Percentiles rank a stretch among this genome's conserved stretches.
These are phyloP conservation scores for Phytophthora chlamydospora DNA, from an alignment of 352 stramenopile genomes.

Conservation along the genomic window DNA sequence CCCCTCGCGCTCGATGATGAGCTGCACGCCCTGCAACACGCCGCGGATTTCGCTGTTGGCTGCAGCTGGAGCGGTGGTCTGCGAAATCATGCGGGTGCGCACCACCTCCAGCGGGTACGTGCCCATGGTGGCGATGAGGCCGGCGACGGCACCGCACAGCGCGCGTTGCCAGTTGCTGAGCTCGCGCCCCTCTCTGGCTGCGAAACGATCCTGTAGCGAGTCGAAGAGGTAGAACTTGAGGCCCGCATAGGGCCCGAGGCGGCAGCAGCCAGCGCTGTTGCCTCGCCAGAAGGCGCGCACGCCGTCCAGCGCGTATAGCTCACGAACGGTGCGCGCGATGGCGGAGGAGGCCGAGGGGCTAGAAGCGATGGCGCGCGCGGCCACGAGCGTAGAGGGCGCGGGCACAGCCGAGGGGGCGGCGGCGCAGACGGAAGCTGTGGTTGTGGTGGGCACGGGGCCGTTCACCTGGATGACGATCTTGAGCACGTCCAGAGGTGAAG, in stretches of 20 bases:
- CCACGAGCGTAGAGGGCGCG: conserved; percentile 28
- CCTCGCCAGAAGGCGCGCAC: conserved; percentile 81
- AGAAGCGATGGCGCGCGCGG: conserved; percentile 34
- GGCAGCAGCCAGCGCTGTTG: conserved; percentile 79
- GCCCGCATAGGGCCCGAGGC: conserved; percentile 74
- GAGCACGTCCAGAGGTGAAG: conserved; percentile 81
- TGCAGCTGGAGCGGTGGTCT: conserved; percentile 41
- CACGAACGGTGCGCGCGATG: conserved; percentile 49
- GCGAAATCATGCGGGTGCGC: conserved; percentile 80
- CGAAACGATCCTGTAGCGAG: conserved; percentile 60
- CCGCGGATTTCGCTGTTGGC: conserved; percentile 55
- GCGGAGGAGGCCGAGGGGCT: conserved; percentile 42
- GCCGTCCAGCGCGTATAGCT: conserved; percentile 73
- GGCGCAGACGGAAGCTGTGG: background rate
- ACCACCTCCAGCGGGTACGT: conserved; percentile 87
- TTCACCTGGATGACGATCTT: conserved; percentile 89
- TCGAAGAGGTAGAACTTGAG: conserved; percentile 88
- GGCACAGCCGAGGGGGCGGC: conserved; percentile 6
- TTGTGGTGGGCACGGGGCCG: conserved; percentile 30
- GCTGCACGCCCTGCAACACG: conserved; percentile 59
- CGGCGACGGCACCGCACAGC: conserved; percentile 61
- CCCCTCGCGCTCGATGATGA: conserved; percentile 68
- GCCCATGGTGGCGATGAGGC: conserved; percentile 71
- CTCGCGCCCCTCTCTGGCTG: conserved; percentile 24
- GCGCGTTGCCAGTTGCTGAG: conserved; percentile 61